Percentiles rank a stretch among this genome's conserved stretches.
These are phyloP conservation scores for Acanthamoeba healyi DNA, from an alignment of 208 protist genomes.

Conservation along the genomic window DNA sequence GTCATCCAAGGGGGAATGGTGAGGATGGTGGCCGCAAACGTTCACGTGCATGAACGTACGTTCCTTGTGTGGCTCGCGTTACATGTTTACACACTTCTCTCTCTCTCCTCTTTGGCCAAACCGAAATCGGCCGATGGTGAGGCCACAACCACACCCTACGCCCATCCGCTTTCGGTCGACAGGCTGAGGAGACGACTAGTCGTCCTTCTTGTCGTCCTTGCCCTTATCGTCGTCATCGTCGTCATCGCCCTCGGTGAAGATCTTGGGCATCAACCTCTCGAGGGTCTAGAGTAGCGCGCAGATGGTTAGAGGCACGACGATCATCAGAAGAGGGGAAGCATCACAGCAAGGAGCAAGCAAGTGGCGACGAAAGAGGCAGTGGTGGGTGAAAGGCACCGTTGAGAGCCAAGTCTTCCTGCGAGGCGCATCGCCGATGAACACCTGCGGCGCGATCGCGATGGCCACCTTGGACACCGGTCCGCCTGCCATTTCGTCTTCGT, in stretches of 20 bases:
- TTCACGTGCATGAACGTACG: no score
- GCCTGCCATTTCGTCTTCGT: not conserved
- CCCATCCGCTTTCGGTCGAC: no score
- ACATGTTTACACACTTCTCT: no score
- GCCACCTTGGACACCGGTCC: slow-evolving; percentile 11
- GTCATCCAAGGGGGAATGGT: no score
- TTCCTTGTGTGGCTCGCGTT: no score
- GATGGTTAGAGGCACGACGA: not conserved
- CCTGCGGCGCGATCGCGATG: slow-evolving; percentile 5
- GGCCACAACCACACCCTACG: no score
- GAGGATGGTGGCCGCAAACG: no score
- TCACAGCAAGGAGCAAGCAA: not conserved
- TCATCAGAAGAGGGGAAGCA: no score
- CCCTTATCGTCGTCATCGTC: not conserved
- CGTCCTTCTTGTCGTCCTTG: no score
- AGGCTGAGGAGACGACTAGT: no score
- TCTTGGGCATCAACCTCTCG: not conserved
- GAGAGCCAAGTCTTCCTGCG: slow-evolving; percentile 27
- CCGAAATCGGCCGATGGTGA: no score
- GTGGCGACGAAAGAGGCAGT: not conserved
- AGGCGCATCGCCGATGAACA: slow-evolving; percentile 5
- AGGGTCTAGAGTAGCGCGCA: not conserved
- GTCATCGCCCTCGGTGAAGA: not conserved
- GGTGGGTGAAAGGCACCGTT: not conserved
- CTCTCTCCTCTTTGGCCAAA: no score